A percentile compares a stretch with the other conserved stretches of the same genome.
Evolutionary conservation across 306 rosid species (phyloP).

Genomic region (Spatholobus suberectus): DNA sequence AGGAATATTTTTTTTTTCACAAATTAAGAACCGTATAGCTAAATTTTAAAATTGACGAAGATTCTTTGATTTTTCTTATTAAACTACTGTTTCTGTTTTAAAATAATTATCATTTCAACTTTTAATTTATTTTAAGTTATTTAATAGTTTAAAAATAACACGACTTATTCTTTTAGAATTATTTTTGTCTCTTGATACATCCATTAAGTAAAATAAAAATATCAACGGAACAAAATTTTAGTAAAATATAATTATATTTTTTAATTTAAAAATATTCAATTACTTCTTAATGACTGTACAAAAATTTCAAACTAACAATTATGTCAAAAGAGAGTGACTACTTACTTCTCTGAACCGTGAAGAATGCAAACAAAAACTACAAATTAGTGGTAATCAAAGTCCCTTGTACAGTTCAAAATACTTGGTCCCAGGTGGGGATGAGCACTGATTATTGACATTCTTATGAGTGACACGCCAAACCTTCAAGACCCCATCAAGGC

Average conservation of each 20-base stretch:
- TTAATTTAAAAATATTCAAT: not conserved
- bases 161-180: not conserved
- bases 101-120: not conserved
- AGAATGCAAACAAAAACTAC: not conserved
- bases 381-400: not conserved
- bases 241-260: too few relatives aligned
- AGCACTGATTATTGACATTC: constrained; percentile 34
- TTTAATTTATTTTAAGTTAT: too few relatives aligned
- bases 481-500: constrained; percentile 90
- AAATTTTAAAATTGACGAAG: too few relatives aligned
- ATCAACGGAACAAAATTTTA: not conserved
- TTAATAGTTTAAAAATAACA: not conserved
- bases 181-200: not conserved
- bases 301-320: not conserved
- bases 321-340: not conserved
- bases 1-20: too few relatives aligned
- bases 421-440: constrained; percentile 51
- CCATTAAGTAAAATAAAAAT: not conserved
- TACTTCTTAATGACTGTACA: not conserved
- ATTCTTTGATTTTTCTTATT: not conserved
- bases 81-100: not conserved
- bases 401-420: constrained; percentile 59
- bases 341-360: not conserved
- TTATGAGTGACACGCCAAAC: constrained; percentile 75
- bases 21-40: too few relatives aligned